Evolutionary conservation across 164 flowering plant genomes (phyloP).

Genomic region (Tetrastigma voinierianum): DNA sequence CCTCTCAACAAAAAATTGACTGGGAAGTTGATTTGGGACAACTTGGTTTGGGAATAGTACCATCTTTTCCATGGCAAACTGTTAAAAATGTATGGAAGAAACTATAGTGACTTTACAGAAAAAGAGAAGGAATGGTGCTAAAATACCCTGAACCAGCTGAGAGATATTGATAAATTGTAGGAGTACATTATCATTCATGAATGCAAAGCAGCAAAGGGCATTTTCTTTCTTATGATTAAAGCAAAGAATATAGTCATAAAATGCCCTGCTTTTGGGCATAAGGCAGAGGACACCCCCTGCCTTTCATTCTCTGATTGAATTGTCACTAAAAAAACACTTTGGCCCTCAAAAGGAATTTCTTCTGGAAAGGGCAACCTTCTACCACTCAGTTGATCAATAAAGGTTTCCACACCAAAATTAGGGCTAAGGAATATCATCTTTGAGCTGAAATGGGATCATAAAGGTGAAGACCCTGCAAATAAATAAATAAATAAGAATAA

Average conservation of each 20-base stretch:
- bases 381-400: background rate
- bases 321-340: background rate
- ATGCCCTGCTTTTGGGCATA: background rate
- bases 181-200: no score
- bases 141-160: background rate
- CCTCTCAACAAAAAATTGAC: no score
- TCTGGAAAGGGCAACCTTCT: background rate
- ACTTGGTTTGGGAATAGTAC: no score
- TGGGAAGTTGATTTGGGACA: no score
- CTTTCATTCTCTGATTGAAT: background rate
- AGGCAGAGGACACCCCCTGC: background rate
- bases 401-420: no score
- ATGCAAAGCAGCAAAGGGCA: background rate
- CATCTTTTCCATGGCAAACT: no score
- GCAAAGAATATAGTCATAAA: no score
- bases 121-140: background rate
- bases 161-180: background rate
- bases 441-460: no score
- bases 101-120: background rate
- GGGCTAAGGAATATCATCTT: no score
- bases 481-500: no score
- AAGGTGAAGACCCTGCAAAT: no score
- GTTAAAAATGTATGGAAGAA: background rate
- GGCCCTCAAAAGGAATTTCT: background rate
- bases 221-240: no score